Evolutionary conservation across 306 rosid species (phyloP), one percentile per base, ranked within the genome.

Genomic region (Pyrus bretschneideri): DNA sequence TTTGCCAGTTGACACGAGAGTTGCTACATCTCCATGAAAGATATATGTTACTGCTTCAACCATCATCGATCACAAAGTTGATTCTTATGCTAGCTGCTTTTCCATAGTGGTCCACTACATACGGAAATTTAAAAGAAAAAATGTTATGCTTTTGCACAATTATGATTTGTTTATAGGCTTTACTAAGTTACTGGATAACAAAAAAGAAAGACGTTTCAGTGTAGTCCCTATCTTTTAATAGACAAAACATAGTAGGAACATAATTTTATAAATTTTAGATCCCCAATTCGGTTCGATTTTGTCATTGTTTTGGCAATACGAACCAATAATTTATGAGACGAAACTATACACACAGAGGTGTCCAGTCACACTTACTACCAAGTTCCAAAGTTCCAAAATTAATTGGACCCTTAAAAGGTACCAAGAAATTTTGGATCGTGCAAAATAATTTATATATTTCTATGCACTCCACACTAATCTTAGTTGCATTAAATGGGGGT

Each of bases 31-130:
- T 14, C 6, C 23, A 31, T 19, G 14, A 64, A 64, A 17, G 8
- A 5, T 49, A 17, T 15, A 51, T 5, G 9, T 51, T 51, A 51
- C 55, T 51, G 21, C 55, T 51, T 51, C 55, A 51, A 51, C 3
- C 55, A 5, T 51, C 55, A 51, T 51, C 55, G 21, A 51, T 51
- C 55, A 51, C 10, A 15, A 55, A 57, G n/a, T 29, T 55, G 12
- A 58, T 71, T 81, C 58, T 54, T 31, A 45, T 19, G 49, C 76
- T 22, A 59, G 33, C 71, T 73, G 72, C 82, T 64, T 83, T 78
- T 73, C 54, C 68, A 61, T 64, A 81, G 81, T 81, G 83, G 79
- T 78, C 83, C 81, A 84, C 81, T 78, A 77, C 80, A 58, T 70
- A 2, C n/a, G 49, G 21, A 8, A 6, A 6, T 12, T n/a, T 27